Evolutionary conservation across 2,329 filamentous ascomycete species (phyloP).

Genomic region (Colletotrichum nymphaeae): DNA sequence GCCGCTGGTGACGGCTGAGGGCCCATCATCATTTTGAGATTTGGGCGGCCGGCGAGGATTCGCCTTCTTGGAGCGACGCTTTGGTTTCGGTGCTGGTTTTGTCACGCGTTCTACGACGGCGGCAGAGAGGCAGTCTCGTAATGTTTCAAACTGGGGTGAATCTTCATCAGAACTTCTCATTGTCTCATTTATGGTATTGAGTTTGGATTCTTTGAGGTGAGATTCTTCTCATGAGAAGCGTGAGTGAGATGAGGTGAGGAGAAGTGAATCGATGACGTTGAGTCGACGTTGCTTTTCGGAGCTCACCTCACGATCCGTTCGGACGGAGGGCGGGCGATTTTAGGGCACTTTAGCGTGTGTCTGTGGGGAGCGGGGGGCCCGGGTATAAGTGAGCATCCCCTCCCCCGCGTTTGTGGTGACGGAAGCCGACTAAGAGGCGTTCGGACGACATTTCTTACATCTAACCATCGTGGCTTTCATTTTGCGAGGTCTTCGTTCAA

Average conservation of each 20-base stretch:
- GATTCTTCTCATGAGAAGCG: background rate
- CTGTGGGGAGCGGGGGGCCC: background rate
- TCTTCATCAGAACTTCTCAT: conserved; percentile 59
- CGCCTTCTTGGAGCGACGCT: conserved; percentile 54
- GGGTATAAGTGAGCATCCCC: conserved; percentile 1
- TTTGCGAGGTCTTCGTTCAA: background rate
- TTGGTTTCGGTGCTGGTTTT: conserved; percentile 52
- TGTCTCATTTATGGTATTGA: conserved; percentile 31
- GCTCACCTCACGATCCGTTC: background rate
- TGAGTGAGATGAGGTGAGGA: background rate
- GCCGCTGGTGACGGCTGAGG: background rate
- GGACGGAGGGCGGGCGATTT: background rate
- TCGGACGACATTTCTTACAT: conserved; percentile 1
- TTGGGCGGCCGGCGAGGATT: background rate
- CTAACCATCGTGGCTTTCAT: background rate
- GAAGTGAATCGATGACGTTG: conserved; percentile 26
- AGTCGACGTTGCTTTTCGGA: background rate
- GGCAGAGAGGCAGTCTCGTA: conserved; percentile 80
- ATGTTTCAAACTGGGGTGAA: conserved; percentile 58
- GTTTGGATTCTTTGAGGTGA: background rate
- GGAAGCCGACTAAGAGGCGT: background rate
- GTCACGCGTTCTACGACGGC: conserved; percentile 73
- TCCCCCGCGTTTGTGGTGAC: conserved; percentile 18
- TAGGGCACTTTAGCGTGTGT: background rate
- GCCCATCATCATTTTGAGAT: background rate